Evolutionary conservation across 2,329 filamentous ascomycete genomes (phyloP).

Genomic region (Exophiala sideris): DNA sequence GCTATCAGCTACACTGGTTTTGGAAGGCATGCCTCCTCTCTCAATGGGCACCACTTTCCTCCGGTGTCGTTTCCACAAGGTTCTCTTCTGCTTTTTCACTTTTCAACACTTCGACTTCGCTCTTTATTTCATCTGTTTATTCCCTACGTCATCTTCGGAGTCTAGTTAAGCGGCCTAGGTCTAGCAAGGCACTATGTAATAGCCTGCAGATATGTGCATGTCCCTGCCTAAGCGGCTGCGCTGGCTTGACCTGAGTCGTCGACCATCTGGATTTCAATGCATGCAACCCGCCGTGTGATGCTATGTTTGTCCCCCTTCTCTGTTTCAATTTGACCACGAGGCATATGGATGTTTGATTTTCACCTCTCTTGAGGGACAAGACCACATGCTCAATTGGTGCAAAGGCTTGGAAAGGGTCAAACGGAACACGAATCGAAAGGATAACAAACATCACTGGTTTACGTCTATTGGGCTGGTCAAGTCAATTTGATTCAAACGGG

Average conservation of each 20-base stretch:
- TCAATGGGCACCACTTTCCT: too few species aligned
- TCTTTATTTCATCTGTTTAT: too few species aligned
- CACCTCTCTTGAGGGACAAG: too few species aligned
- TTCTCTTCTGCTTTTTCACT: too few species aligned
- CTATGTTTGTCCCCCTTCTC: not conserved
- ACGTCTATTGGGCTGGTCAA: not conserved
- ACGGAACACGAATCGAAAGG: not conserved
- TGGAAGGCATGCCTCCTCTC: too few species aligned
- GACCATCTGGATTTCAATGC: not conserved
- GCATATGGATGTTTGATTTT: not conserved
- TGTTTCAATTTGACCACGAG: not conserved
- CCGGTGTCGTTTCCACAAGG: too few species aligned
- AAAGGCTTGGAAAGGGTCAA: not conserved
- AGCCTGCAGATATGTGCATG: constrained; percentile 8
- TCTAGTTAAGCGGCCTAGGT: not conserved
- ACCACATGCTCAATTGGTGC: too few species aligned
- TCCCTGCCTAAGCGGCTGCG: constrained; percentile 24
- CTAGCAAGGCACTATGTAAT: constrained; percentile 1
- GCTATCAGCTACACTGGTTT: too few species aligned
- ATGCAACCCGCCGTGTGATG: not conserved
- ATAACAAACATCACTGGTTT: not conserved
- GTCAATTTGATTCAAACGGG: not conserved
- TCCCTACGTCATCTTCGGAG: not conserved
- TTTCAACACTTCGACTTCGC: too few species aligned
- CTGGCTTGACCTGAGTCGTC: constrained; percentile 18